These are phyloP conservation scores for Melaleuca alternifolia DNA, from an alignment of 345 rosid species.

Conservation along the genomic window DNA sequence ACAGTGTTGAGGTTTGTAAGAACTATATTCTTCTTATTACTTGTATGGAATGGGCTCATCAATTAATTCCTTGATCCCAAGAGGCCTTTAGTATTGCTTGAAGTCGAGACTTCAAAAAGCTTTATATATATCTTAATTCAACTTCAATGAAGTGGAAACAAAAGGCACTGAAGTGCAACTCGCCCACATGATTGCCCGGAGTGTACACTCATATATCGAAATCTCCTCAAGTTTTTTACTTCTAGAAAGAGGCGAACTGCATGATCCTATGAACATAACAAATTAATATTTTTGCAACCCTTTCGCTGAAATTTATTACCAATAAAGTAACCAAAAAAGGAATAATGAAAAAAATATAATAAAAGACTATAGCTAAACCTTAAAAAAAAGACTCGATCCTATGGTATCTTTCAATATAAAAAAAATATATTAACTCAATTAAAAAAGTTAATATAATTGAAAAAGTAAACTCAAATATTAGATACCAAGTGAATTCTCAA, in stretches of 20 bases:
- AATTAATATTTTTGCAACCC: background rate
- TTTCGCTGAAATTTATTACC: background rate
- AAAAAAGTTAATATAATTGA: background rate
- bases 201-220: background rate
- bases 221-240: background rate
- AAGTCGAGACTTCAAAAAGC: background rate
- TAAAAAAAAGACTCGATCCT: background rate
- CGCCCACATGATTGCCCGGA: background rate
- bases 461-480: too few relatives aligned
- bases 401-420: background rate
- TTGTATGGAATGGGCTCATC: too few relatives aligned
- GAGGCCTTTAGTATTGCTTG: too few relatives aligned
- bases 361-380: background rate
- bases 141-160: background rate
- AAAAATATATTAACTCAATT: background rate
- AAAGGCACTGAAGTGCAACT: too few relatives aligned
- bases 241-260: background rate
- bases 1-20: too few relatives aligned
- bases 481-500: background rate
- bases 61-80: accelerated
- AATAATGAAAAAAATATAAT: background rate
- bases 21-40: too few relatives aligned
- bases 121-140: background rate
- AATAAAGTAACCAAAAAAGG: background rate
- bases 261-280: background rate